Conservation (phyloP, 441 rosid genomes). For the Pelargonium cotyledonis region DNA sequence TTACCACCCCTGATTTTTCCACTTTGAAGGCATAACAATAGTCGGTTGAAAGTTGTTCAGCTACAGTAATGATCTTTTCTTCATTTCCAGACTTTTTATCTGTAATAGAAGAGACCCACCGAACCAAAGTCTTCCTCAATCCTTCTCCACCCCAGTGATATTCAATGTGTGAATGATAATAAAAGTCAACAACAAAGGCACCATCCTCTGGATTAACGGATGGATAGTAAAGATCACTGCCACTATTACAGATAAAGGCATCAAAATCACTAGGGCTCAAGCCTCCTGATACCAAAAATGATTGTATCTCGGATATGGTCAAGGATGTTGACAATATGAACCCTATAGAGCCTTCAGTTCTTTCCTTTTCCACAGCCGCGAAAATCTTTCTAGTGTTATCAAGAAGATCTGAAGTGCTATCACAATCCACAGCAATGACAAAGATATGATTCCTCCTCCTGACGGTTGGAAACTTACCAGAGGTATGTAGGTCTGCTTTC, state of each 20-base stretch:
- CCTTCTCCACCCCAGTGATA: slow-evolving; percentile 95
- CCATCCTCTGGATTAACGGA: slow-evolving; percentile 50
- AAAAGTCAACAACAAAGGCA: slow-evolving; percentile 61
- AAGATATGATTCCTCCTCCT: slow-evolving; percentile 66
- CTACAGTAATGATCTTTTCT: slow-evolving; percentile 45
- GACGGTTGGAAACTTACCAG: slow-evolving; percentile 57
- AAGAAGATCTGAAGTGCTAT: slow-evolving; percentile 40
- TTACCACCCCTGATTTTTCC: slow-evolving; percentile 54
- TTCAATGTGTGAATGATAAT: slow-evolving; percentile 70
- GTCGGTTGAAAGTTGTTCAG: slow-evolving; percentile 63
- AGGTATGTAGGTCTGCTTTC: slow-evolving; percentile 39
- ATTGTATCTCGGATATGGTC: slow-evolving; percentile 62
- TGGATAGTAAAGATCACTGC: slow-evolving; percentile 80
- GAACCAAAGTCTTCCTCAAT: slow-evolving; percentile 72
- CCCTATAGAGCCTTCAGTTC: slow-evolving; percentile 59
- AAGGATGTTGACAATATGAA: slow-evolving; percentile 68
- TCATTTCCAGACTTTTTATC: slow-evolving; percentile 42
- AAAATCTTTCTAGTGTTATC: slow-evolving; percentile 46
- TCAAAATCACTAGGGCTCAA: slow-evolving; percentile 70
- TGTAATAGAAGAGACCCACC: slow-evolving; percentile 62
- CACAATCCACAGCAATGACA: slow-evolving; percentile 71
- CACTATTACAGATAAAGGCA: slow-evolving; percentile 82
- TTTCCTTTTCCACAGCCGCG: slow-evolving; percentile 54
- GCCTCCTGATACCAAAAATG: slow-evolving; percentile 56
- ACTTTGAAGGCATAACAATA: slow-evolving; percentile 68